A percentile compares a stretch with the other conserved stretches of the same genome.
These are phyloP conservation scores for Parmelia sp. DNA, from an alignment of 495 filamentous ascomycete genomes.

Conservation along the genomic window DNA sequence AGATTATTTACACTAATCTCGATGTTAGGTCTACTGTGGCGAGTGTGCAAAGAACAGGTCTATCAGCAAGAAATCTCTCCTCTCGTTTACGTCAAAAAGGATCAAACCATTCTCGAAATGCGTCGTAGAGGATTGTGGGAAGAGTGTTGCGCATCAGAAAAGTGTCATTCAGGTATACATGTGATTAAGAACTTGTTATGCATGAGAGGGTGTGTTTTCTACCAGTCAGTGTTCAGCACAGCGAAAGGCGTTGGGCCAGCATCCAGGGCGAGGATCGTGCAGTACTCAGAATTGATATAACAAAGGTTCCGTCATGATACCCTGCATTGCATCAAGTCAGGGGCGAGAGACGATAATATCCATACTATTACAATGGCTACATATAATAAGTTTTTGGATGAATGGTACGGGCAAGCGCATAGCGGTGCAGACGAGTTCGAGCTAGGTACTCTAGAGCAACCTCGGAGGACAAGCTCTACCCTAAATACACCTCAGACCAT, in stretches of 20 bases:
- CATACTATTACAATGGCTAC: not conserved
- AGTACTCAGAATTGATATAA: not conserved
- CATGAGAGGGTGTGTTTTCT: not conserved
- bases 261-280: not conserved
- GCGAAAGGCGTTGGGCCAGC: constrained; percentile 13
- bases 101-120: constrained; percentile 41
- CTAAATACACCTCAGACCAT: not conserved
- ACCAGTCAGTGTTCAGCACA: constrained; percentile 5
- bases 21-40: constrained; percentile 62
- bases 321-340: not conserved
- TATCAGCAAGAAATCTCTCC: constrained; percentile 33
- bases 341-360: not conserved
- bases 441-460: not conserved
- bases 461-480: not conserved
- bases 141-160: constrained; percentile 32
- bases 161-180: constrained; percentile 47
- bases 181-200: constrained; percentile 25
- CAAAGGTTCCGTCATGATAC: not conserved
- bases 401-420: not conserved
- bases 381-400: not conserved
- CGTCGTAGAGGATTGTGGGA: constrained; percentile 45
- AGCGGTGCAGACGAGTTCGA: not conserved
- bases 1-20: constrained; percentile 9
- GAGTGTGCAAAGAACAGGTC: constrained; percentile 53
- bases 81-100: constrained; percentile 12